Evolutionary conservation across 768 basidiomycete genomes (phyloP), one percentile per base, ranked within the genome.

Genomic region (Kwoniella botswanensis): DNA sequence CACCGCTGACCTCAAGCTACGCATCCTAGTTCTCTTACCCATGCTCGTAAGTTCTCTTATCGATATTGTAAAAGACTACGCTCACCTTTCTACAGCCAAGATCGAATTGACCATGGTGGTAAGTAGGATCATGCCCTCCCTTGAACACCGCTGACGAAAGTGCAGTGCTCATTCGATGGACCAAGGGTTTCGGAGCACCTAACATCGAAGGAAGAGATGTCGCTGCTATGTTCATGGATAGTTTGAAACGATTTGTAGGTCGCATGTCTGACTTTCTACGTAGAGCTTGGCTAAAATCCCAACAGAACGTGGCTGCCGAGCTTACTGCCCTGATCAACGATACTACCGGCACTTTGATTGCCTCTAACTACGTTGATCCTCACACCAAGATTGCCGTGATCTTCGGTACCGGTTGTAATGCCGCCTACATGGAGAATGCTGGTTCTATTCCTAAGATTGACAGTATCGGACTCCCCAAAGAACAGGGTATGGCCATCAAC

Each of bases 361-460:
- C 97, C 12, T 97, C 95, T 1, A 90, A 92, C 85, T 99, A 99
- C 76, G 94, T 98, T 73, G 93, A 93, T 81, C 91, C 93, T 0
- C 86, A 81, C 76, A 95, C 96, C 50, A 92, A 92, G 82, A 95
- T 98, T 76, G 97, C 93, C 1, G 91, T 92, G 79, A 98, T 99
- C 78, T 96, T 98, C 78, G 97, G 97, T 50, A 99, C 97, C 7
- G 97, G 97, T 0, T 98, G 95, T 82, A 98, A 98, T 82, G 96
- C 96, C 0, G 96, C 96, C 6, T 98, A 98, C 81, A 95, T 97
- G 93, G 96, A 99, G 82, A 89, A 90, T 68, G 88, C 93, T 17
- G 87, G 86, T 53, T 89, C 91, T 76, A 94, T 98, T 60, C 88
- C 91, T 52, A 99, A 99, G 87, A 89, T 98, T 72, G 86, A 88